phyloP scores from a whole-genome alignment of 2,329 filamentous ascomycete species.

The Fusarium hostae region DNA sequence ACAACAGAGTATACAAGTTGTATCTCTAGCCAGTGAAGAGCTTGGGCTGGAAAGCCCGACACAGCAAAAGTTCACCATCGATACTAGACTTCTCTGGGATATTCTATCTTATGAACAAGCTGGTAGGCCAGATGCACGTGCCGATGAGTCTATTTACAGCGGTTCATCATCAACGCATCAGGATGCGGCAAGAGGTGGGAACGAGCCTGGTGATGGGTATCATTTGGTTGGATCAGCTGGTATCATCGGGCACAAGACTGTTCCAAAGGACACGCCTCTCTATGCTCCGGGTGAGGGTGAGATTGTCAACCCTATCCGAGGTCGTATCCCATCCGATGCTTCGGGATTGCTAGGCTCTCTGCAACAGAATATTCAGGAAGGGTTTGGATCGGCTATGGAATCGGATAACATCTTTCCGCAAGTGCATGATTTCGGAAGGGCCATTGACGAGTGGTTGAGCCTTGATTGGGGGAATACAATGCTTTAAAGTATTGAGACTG shows the following conservation, averaged over 20 bases:
- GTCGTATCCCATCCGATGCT: background rate
- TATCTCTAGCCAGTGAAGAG: accelerated
- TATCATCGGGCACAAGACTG: background rate
- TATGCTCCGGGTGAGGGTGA: background rate
- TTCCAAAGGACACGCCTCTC: background rate
- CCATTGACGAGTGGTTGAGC: slow-evolving; percentile 2
- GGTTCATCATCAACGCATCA: background rate
- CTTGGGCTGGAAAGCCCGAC: accelerated
- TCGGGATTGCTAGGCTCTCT: background rate
- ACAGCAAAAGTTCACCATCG: background rate
- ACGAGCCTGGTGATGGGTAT: background rate
- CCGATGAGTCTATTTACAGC: background rate
- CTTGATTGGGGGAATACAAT: background rate
- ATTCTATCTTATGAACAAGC: background rate
- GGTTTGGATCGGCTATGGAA: background rate
- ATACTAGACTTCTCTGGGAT: background rate
- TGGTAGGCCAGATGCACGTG: background rate
- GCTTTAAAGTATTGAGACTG: background rate
- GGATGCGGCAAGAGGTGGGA: background rate
- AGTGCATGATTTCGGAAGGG: background rate
- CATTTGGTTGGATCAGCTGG: background rate
- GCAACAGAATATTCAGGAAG: background rate
- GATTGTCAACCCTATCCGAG: background rate
- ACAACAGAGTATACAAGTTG: background rate
- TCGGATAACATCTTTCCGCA: background rate